These are phyloP conservation scores for Ulmus americana DNA, from an alignment of 331 rosid species.

Conservation along the genomic window DNA sequence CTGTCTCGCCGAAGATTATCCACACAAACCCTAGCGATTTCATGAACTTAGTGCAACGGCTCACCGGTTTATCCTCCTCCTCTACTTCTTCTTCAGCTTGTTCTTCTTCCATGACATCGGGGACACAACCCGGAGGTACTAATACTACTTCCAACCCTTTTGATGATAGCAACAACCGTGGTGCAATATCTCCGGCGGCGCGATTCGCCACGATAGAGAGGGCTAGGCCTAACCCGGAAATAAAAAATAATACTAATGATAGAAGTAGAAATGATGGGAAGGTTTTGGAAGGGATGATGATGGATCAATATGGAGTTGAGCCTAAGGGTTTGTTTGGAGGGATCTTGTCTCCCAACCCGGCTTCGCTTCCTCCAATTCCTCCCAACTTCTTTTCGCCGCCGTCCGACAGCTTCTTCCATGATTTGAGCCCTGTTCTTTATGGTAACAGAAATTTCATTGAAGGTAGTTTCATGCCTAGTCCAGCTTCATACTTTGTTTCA, in stretches of 20 bases:
- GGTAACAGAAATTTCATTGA: slow-evolving; percentile 46
- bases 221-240: slow-evolving; percentile 38
- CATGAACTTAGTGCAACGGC: slow-evolving; percentile 77
- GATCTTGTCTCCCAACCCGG: slow-evolving; percentile 70
- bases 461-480: slow-evolving; percentile 61
- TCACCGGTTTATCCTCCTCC: slow-evolving; percentile 45
- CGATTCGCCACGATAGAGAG: slow-evolving; percentile 43
- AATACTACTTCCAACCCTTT: slow-evolving; percentile 21
- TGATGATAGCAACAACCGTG: background rate
- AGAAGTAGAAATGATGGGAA: background rate
- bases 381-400: slow-evolving; percentile 51
- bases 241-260: background rate
- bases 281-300: slow-evolving; percentile 26
- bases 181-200: slow-evolving; percentile 43
- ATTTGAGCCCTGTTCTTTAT: slow-evolving; percentile 56
- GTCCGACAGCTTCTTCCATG: slow-evolving; percentile 50
- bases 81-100: slow-evolving; percentile 17
- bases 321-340: slow-evolving; percentile 39
- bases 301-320: slow-evolving; percentile 6
- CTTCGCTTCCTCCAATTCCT: slow-evolving; percentile 51
- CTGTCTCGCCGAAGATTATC: slow-evolving; percentile 67
- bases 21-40: slow-evolving; percentile 69
- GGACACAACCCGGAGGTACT: background rate
- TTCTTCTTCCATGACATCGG: background rate
- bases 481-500: slow-evolving; percentile 53